Base-by-base conservation (phyloP, 31 red algal genomes). In the Endocladia muricata region DNA sequence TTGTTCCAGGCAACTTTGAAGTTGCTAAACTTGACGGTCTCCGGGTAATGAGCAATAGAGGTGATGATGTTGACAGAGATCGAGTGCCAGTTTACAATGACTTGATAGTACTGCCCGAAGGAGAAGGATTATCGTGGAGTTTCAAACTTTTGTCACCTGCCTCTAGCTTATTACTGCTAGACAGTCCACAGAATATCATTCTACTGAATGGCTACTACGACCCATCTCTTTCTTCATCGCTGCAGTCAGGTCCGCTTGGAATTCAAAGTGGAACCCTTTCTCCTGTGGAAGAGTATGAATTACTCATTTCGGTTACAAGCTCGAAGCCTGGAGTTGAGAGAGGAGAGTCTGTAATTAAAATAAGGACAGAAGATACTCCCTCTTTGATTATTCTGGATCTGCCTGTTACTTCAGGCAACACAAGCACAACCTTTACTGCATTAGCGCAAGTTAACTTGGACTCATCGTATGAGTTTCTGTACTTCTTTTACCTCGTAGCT, bases 371-470 rank as follows among this genome's bases (percentile, higher is more conserved):
- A 41, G 85, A 89, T 30, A 43, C 22, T 25, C 85, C 85, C 13
- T 66, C 23, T 40, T 51, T 89, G 36, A 44, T 76, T 5, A 54
- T 89, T 26, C 77, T 77, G 15, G 64, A 49, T 3, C 49, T 89
- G 37, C 26, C 68, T 15, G 13, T 81, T 8, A 43, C 28, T 0
- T 33, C 3, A 3, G 85, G 76, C 23, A 37, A 76, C 43, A 41
- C 69, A 8, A 56, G 76, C 1, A 58, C 81, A n/a, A 48, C 75
- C 7, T 92, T 85, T 35, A 63, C 69, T 2, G 89, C 81, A 11
- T 84, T 42, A 40, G 89, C 89, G 8, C 32, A 58, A 23, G 76
- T 85, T 42, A 92, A 85, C 47, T 68, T 85, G 28, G 89, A 92
- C 62, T 61, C 68, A 1, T 57, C 61, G 1, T 35, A 74, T 66